Percentiles rank a stretch among this genome's conserved stretches.
phyloP scores from a whole-genome alignment of 805 yeast genomes.

The Spathaspora gorwiae region DNA sequence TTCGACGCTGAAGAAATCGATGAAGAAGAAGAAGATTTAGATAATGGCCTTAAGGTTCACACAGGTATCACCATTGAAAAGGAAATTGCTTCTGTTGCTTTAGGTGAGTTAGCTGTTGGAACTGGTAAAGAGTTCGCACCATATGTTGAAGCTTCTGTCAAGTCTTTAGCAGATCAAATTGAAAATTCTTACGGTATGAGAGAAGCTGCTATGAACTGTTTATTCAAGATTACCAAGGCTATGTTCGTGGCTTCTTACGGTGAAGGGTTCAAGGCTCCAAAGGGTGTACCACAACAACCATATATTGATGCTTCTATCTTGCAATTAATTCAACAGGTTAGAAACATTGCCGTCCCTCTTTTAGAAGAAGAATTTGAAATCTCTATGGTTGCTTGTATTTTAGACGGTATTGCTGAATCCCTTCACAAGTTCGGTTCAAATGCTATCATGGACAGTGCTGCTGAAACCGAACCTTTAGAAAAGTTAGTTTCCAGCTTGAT shows the following conservation, averaged over 20 bases:
- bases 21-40: conserved; percentile 48
- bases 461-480: conserved; percentile 52
- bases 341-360: conserved; percentile 58
- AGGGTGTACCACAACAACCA: conserved; percentile 58
- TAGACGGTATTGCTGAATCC: conserved; percentile 70
- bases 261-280: conserved; percentile 48
- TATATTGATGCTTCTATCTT: conserved; percentile 56
- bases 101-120: conserved; percentile 83
- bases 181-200: conserved; percentile 89
- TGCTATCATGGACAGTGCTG: conserved; percentile 58
- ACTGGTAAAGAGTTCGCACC: conserved; percentile 76
- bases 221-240: conserved; percentile 80
- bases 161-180: conserved; percentile 62
- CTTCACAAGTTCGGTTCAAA: conserved; percentile 68
- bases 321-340: conserved; percentile 58
- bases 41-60: conserved; percentile 70
- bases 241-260: conserved; percentile 54
- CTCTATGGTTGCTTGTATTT: conserved; percentile 71
- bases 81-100: conserved; percentile 89
- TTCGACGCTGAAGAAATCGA: conserved; percentile 49
- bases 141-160: conserved; percentile 67
- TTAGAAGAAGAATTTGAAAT: conserved; percentile 81
- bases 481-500: conserved; percentile 65
- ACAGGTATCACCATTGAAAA: conserved; percentile 94
- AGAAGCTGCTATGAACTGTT: conserved; percentile 73